These are phyloP conservation scores for Acer negundo DNA, from an alignment of 345 rosid genomes.

Conservation along the genomic window DNA sequence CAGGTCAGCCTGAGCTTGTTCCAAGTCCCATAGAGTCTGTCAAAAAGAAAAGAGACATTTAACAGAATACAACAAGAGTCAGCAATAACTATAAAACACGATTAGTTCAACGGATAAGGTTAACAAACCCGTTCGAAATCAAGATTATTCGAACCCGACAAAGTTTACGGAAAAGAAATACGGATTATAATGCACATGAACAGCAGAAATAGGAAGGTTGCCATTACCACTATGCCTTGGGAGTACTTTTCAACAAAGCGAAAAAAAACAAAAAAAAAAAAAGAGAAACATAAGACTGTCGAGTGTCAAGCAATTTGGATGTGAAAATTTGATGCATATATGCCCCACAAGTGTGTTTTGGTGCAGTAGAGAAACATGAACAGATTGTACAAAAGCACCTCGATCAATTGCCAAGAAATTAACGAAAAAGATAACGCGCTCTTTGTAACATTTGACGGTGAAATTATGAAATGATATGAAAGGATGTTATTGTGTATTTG, in stretches of 20 bases:
- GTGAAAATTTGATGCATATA: background rate
- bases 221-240: background rate
- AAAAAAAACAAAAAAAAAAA: background rate
- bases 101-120: background rate
- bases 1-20: slow-evolving; percentile 33
- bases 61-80: background rate
- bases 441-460: background rate
- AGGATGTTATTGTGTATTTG: background rate
- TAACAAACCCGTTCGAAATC: background rate
- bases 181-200: background rate
- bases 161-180: background rate
- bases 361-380: background rate
- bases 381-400: background rate
- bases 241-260: background rate
- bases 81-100: background rate
- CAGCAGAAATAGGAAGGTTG: background rate
- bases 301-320: background rate
- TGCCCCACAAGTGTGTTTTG: background rate
- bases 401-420: background rate
- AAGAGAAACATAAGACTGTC: background rate
- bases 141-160: background rate
- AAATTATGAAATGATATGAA: background rate
- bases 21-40: slow-evolving; percentile 2
- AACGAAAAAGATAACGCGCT: background rate
- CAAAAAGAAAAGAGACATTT: background rate